Percentiles rank a stretch among this genome's conserved stretches.
phyloP scores from a whole-genome alignment of 1,284 basidiomycete species.

The Sphaerobolus stellatus region DNA sequence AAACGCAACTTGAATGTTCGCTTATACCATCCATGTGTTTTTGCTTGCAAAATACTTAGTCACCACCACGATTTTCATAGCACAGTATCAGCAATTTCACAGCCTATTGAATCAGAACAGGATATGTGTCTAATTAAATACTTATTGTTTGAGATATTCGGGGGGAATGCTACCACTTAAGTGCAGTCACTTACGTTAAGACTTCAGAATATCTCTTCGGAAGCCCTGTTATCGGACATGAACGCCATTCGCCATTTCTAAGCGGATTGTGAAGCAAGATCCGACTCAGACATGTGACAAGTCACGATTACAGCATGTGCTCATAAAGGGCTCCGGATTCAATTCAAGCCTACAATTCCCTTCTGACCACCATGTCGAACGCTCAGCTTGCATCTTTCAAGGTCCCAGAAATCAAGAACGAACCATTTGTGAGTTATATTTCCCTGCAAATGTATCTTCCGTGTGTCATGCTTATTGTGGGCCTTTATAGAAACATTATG shows the following conservation, averaged over 20 bases:
- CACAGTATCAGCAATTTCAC: too few species aligned
- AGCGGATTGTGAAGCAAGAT: too few species aligned
- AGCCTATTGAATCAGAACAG: too few species aligned
- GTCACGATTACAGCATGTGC: background rate
- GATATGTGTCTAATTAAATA: background rate
- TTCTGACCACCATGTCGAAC: conserved; percentile 42
- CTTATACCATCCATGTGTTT: too few species aligned
- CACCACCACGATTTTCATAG: too few species aligned
- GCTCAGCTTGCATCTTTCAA: conserved; percentile 82
- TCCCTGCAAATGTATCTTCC: background rate
- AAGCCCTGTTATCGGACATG: too few species aligned
- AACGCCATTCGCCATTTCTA: too few species aligned
- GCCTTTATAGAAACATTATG: conserved; percentile 58
- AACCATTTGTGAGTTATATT: conserved; percentile 73
- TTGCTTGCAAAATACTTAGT: too few species aligned
- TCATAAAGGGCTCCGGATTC: background rate
- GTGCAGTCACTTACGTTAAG: too few species aligned
- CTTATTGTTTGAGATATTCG: background rate
- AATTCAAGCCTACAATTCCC: background rate
- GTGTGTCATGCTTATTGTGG: conserved; percentile 27
- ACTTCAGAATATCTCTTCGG: too few species aligned
- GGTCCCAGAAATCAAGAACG: conserved; percentile 83
- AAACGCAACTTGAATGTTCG: too few species aligned
- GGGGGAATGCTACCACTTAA: too few species aligned
- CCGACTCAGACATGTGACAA: background rate